phyloP scores from a whole-genome alignment of 2,329 filamentous ascomycete species.

The Cercospora sp. region DNA sequence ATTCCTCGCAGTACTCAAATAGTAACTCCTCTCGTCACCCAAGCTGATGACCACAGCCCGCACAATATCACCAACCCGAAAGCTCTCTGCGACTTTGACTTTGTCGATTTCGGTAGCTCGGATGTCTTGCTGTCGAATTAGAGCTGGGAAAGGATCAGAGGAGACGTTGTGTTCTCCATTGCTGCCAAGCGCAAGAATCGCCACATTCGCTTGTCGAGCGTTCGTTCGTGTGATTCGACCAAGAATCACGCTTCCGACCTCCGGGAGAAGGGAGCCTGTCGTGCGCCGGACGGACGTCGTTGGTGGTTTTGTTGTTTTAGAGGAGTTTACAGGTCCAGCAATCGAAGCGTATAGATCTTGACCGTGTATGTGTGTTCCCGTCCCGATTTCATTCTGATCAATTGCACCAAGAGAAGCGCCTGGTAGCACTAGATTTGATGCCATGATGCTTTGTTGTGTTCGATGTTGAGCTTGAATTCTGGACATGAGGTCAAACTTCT shows the following conservation, averaged over 20 bases:
- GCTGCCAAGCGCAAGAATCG: constrained; percentile 79
- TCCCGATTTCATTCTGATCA: constrained; percentile 68
- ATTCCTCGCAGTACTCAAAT: constrained; percentile 88
- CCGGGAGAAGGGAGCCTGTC: constrained; percentile 77
- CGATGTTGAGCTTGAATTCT: neutral
- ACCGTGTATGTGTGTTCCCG: constrained; percentile 80
- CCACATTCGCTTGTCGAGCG: constrained; percentile 79
- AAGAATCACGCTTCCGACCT: constrained; percentile 77
- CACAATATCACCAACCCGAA: constrained; percentile 90
- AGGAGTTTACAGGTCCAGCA: constrained; percentile 63
- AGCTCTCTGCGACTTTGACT: constrained; percentile 86
- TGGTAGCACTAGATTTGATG: constrained; percentile 63
- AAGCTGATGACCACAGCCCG: constrained; percentile 78
- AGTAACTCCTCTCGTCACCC: constrained; percentile 93
- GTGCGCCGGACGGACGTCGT: constrained; percentile 44
- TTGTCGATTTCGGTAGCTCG: constrained; percentile 94
- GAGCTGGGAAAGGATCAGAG: constrained; percentile 36
- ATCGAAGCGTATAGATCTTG: constrained; percentile 68
- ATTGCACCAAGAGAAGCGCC: constrained; percentile 75
- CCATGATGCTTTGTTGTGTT: constrained; percentile 10
- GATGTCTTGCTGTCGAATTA: constrained; percentile 69
- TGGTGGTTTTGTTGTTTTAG: constrained; percentile 53
- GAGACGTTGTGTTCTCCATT: constrained; percentile 31
- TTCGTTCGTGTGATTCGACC: constrained; percentile 83
- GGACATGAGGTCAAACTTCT: constrained; percentile 10